These are phyloP conservation scores for Cinchona pubescens DNA, from an alignment of 257 asterid species.

Conservation along the genomic window DNA sequence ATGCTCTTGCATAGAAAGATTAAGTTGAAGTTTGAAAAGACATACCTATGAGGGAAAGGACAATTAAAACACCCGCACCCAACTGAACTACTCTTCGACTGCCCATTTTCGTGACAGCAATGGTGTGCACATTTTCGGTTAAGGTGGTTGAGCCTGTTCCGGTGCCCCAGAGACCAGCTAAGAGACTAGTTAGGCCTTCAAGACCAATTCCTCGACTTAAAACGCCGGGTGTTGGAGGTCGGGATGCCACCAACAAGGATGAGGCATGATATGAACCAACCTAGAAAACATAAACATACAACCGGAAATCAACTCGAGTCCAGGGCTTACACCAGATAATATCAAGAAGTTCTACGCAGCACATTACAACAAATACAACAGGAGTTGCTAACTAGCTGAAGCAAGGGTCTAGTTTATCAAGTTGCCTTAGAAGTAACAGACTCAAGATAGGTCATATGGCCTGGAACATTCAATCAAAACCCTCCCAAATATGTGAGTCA, in stretches of 20 bases:
- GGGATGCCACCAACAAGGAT: slow-evolving; percentile 85
- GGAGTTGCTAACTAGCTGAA: not conserved
- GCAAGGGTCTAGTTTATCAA: not conserved
- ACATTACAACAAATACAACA: not conserved
- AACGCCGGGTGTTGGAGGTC: slow-evolving; percentile 95
- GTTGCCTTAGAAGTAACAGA: no score
- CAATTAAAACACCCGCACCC: slow-evolving; percentile 75
- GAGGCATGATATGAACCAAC: slow-evolving; percentile 98
- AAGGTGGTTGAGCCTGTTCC: slow-evolving; percentile 92
- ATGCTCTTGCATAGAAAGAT: not conserved
- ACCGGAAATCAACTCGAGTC: slow-evolving; percentile 7
- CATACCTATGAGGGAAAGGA: slow-evolving; percentile 76
- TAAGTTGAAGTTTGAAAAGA: not conserved
- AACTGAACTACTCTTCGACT: slow-evolving; percentile 88
- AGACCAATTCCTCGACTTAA: slow-evolving; percentile 96
- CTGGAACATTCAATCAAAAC: not conserved
- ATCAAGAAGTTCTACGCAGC: not conserved
- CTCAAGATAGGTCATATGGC: not conserved
- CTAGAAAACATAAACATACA: slow-evolving; percentile 32
- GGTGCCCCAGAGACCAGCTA: slow-evolving; percentile 98
- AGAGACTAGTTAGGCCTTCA: slow-evolving; percentile 89
- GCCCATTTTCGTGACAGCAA: slow-evolving; percentile 99
- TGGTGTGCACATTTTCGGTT: slow-evolving; percentile 96
- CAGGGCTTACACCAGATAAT: not conserved
- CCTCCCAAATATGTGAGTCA: not conserved